Percentiles rank a stretch among this genome's conserved stretches.
These are phyloP conservation scores for Cytospora piceae DNA, from an alignment of 2,329 filamentous ascomycete species.

Conservation along the genomic window DNA sequence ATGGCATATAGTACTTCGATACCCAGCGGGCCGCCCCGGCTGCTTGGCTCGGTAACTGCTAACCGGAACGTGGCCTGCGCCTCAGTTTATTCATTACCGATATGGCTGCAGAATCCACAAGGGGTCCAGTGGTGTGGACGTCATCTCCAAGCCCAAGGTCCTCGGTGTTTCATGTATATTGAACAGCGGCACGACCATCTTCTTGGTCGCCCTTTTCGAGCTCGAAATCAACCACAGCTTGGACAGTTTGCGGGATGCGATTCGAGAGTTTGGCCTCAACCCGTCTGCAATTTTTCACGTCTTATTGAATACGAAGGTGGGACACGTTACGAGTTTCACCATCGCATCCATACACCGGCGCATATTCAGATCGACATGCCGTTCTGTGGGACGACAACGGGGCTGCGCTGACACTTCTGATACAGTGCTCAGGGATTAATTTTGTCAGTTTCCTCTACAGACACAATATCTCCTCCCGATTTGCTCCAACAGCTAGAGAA, in stretches of 20 bases:
- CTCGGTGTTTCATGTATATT: slow-evolving; percentile 14
- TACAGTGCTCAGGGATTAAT: slow-evolving; percentile 8
- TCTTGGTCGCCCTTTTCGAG: slow-evolving; percentile 5
- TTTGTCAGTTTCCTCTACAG: no score
- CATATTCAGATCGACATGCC: slow-evolving; percentile 24
- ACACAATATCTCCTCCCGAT: no score
- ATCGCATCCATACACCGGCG: slow-evolving; percentile 23
- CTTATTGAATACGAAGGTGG: slow-evolving; percentile 11
- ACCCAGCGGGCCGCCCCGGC: slow-evolving; percentile 29
- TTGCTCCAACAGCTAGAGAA: no score
- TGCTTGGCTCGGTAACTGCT: slow-evolving; percentile 27
- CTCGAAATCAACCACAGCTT: neutral
- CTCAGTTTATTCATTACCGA: neutral
- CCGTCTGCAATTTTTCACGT: slow-evolving; percentile 3
- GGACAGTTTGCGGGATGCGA: no score
- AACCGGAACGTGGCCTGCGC: slow-evolving; percentile 23
- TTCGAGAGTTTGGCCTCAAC: neutral
- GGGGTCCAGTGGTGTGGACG: neutral
- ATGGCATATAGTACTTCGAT: no score
- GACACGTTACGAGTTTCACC: slow-evolving; percentile 29
- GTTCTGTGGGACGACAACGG: slow-evolving; percentile 5
- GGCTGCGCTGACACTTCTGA: slow-evolving; percentile 16
- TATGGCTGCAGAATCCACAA: neutral
- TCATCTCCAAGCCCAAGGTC: neutral
- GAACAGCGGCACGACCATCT: slow-evolving; percentile 1